Conservation (phyloP, 2,329 filamentous ascomycete species). For the Emmonsia crescens region DNA sequence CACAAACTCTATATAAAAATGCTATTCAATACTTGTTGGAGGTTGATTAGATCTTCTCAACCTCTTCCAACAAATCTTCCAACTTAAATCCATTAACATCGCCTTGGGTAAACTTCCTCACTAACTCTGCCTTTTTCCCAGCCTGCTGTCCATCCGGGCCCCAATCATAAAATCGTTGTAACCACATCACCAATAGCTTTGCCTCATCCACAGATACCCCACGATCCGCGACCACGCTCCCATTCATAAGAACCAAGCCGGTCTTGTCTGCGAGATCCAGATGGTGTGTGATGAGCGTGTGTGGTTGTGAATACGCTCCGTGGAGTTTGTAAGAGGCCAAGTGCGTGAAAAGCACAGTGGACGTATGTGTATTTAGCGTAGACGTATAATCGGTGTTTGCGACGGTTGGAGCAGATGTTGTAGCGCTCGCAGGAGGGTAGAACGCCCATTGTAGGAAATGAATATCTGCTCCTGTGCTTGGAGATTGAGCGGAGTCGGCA, state of each 20-base stretch:
- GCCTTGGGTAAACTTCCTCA: constrained; percentile 73
- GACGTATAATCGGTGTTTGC: constrained; percentile 13
- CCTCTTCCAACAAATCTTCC: constrained; percentile 76
- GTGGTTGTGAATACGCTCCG: constrained; percentile 79
- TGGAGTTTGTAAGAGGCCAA: constrained; percentile 86
- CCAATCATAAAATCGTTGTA: constrained; percentile 80
- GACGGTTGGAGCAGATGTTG: constrained; percentile 15
- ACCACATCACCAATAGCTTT: constrained; percentile 80
- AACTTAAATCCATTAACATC: constrained; percentile 65
- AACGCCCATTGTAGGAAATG: constrained; percentile 97
- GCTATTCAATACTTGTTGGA: not conserved
- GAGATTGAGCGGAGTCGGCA: constrained; percentile 15
- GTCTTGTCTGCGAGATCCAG: constrained; percentile 64
- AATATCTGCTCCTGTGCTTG: constrained; percentile 56
- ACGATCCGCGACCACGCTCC: constrained; percentile 61
- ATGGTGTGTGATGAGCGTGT: constrained; percentile 91
- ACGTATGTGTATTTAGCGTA: constrained; percentile 46
- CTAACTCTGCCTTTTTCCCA: constrained; percentile 55
- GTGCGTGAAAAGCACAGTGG: constrained; percentile 83
- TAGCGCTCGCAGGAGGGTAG: constrained; percentile 49
- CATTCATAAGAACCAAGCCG: constrained; percentile 76
- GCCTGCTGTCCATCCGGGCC: constrained; percentile 46
- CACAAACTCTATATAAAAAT: not conserved
- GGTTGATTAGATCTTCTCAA: constrained; percentile 55
- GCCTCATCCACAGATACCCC: constrained; percentile 72